Conservation (phyloP, 2,329 filamentous ascomycete species). For the Rhytidhysteron rufulum region DNA sequence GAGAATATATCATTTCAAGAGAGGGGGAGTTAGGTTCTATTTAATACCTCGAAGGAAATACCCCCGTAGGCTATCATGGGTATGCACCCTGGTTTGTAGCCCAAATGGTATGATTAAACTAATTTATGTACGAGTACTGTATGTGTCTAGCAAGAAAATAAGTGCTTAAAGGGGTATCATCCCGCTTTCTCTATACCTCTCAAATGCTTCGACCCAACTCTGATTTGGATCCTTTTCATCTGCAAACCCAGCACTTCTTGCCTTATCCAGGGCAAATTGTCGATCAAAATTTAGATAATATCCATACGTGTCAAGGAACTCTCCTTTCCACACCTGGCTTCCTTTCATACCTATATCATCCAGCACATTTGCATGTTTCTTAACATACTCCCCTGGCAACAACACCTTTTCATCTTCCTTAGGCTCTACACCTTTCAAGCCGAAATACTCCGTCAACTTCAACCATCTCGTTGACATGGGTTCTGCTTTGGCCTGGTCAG, state of each 20-base stretch:
- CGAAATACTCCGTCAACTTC: conserved; percentile 13
- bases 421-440: conserved; percentile 10
- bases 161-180: conserved; percentile 23
- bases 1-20: too few relatives aligned
- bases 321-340: neutral
- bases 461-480: conserved; percentile 16
- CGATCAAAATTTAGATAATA: conserved; percentile 44
- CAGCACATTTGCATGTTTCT: neutral
- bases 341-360: neutral
- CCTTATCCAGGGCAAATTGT: conserved; percentile 34
- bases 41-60: too few relatives aligned
- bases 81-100: too few relatives aligned
- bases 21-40: too few relatives aligned
- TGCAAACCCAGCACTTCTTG: conserved; percentile 34
- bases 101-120: too few relatives aligned
- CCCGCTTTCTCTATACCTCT: conserved; percentile 31
- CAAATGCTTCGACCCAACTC: conserved; percentile 38
- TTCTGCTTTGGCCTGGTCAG: conserved; percentile 9
- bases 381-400: neutral
- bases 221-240: conserved; percentile 28
- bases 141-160: too few relatives aligned
- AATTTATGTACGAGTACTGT: too few relatives aligned
- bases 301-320: conserved; percentile 41
- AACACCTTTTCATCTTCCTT: neutral
- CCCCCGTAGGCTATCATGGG: too few relatives aligned